A percentile compares a stretch with the other conserved stretches of the same genome.
These are phyloP conservation scores for Botrytis fabae DNA, from an alignment of 2,329 filamentous ascomycete species.

Conservation along the genomic window DNA sequence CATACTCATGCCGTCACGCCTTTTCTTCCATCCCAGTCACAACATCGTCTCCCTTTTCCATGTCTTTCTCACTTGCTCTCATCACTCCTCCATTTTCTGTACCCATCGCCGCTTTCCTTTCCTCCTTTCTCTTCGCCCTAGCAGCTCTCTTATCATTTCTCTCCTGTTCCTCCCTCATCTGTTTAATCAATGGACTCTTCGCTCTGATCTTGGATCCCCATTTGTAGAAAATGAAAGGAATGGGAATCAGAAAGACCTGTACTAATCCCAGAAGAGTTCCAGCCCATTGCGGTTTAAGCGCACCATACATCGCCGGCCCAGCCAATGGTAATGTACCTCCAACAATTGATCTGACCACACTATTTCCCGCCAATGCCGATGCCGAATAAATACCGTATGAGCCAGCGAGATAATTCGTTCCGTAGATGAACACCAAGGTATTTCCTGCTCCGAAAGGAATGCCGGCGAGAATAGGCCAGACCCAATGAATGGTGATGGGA, in stretches of 20 bases:
- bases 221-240: constrained; percentile 75
- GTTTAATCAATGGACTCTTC: constrained; percentile 49
- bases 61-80: not conserved
- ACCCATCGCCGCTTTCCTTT: constrained; percentile 25
- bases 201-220: constrained; percentile 56
- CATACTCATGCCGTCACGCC: not conserved
- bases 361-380: constrained; percentile 76
- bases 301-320: constrained; percentile 68
- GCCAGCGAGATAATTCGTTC: constrained; percentile 75
- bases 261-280: constrained; percentile 73
- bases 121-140: constrained; percentile 25
- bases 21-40: constrained; percentile 15
- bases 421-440: constrained; percentile 77
- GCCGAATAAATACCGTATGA: constrained; percentile 82
- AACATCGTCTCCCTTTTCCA: constrained; percentile 18
- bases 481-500: constrained; percentile 75
- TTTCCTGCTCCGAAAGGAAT: constrained; percentile 80
- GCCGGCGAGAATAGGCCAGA: constrained; percentile 75
- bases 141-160: constrained; percentile 33
- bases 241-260: constrained; percentile 73
- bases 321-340: constrained; percentile 80
- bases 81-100: constrained; percentile 16
- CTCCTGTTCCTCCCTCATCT: constrained; percentile 42
- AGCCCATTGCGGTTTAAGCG: constrained; percentile 74
- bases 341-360: constrained; percentile 68